Evolutionary conservation across 768 basidiomycete species (phyloP), one percentile per base, ranked within the genome.

Genomic region (Lactarius quietus): DNA sequence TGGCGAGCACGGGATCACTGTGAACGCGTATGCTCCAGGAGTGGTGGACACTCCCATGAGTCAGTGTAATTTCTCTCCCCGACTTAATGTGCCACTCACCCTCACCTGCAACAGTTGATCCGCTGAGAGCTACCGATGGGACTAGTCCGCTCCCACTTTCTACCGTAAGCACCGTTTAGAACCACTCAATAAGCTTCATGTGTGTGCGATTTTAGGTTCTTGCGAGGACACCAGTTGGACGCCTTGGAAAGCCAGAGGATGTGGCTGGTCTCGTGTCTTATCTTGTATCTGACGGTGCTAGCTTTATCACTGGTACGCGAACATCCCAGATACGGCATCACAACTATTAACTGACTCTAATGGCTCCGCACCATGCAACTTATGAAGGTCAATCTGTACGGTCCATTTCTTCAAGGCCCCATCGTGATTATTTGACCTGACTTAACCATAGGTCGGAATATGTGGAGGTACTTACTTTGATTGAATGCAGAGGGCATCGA

Each of bases 11-110:
- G 65, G 67, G 28, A 71, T 73, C 31, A 72, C 72, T 3, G 72
- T 70, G 14, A 73, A 73, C 29, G 62, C 71, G 5, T 72, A 72
- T 35, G 66, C 71, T 12, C 72, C 71, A 1, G 70, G 71, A 3
- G 7, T 62, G 39, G 55, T 68, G 18, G 63, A 67, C 20, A 71
- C 71, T 14, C 17, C 12, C 18, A 67, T 72, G 70, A 10, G 71
- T 71, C 29, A 35, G 71, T n/a, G n/a, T n/a, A n/a, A n/a, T n/a
- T 48, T 3, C 23, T 23, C 31, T 12, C 6, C 39, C 39, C 15
- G 10, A 10, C 28, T 2, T 59, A 12, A 38, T n/a, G 31, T 23
- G 15, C n/a, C 33, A 54, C 33, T 26, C 15, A 26, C 26, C 12
- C 39, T 41, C 10, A 18, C 36, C 39, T 28, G 35, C 39, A 17